Evolutionary conservation across 805 yeast genomes (phyloP).

Genomic region (Teunomyces barrocoloradensis): DNA sequence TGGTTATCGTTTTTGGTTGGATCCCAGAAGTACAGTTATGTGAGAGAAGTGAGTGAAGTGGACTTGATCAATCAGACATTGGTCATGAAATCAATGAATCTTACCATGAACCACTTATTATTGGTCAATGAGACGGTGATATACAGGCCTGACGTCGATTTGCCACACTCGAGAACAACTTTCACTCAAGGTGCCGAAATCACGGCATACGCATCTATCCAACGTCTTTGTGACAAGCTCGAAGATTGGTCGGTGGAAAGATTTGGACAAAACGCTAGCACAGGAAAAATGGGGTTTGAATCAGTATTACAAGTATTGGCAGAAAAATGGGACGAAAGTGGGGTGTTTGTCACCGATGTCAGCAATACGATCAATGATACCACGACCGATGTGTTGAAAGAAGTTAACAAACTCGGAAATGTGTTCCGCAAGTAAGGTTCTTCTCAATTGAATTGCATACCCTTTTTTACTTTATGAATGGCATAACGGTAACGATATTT

Average conservation of each 20-base stretch:
- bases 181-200: constrained; percentile 86
- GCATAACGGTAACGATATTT: background rate
- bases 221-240: constrained; percentile 69
- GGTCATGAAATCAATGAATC: constrained; percentile 79
- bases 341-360: constrained; percentile 32
- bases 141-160: constrained; percentile 64
- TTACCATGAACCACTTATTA: constrained; percentile 74
- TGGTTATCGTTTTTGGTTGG: constrained; percentile 80
- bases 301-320: constrained; percentile 58
- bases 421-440: constrained; percentile 5
- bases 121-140: constrained; percentile 85
- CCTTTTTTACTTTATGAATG: background rate
- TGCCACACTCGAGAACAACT: constrained; percentile 51
- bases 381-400: constrained; percentile 11
- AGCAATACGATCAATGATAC: constrained; percentile 19
- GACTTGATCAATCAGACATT: constrained; percentile 64
- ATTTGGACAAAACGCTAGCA: constrained; percentile 80
- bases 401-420: constrained; percentile 17
- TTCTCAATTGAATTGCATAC: background rate
- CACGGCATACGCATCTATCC: constrained; percentile 75
- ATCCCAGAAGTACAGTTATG: constrained; percentile 68
- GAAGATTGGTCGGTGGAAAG: constrained; percentile 93
- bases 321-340: constrained; percentile 43
- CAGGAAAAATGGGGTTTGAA: constrained; percentile 85
- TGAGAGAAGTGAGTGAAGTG: constrained; percentile 85